Evolutionary conservation across 1,284 basidiomycete genomes (phyloP), one percentile per base, ranked within the genome.

Genomic region (Marasmius oreades): DNA sequence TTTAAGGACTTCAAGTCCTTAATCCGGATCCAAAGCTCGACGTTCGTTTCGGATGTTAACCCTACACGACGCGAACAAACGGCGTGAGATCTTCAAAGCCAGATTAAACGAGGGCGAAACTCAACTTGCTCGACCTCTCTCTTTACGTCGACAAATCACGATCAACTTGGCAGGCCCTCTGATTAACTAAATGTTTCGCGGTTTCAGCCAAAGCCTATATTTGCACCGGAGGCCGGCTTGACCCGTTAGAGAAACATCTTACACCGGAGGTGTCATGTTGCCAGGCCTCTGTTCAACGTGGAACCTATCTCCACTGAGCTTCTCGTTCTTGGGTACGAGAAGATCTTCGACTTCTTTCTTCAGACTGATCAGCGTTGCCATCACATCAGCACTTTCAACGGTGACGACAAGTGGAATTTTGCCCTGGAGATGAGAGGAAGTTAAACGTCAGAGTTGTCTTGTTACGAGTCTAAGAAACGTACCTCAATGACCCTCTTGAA

Each of bases 381-480:
- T 92, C 58, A 84, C 75, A 64, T 93, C 89, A 0, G 88, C 88
- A 61, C 79, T 85, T 57, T 85, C 68, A 0, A 84, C 85, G 1
- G 77, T 66, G 8, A 93, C 74, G 0, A 92, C 84, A 14, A 80
- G 67, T 2, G 76, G 74, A 11, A 77, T 61, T 39, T 67, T 61
- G 4, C 77, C 77, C 77, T 79, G 37, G 8, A 22, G 66, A 61
- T 18, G 12, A 26, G 10, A 31, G 10, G 28, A 31, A 31, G 28
- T 31, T 10, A 31, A 10, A 31, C 28, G 5, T 10, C 28, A 4
- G 10, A 31, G 10, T 31, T 10, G 28, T 5, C 28, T 10, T 4
- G 5, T 31, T 31, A 48, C 10, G 18, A 31, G 45, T n/a, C n/a
- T n/a, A n/a, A 51, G 22, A 55, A 10, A 68, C 63, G 53, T 57